Percentiles rank a stretch among this genome's conserved stretches.
phyloP scores from a whole-genome alignment of 176 grass and related monocot species.

The Aegilops tauschii region DNA sequence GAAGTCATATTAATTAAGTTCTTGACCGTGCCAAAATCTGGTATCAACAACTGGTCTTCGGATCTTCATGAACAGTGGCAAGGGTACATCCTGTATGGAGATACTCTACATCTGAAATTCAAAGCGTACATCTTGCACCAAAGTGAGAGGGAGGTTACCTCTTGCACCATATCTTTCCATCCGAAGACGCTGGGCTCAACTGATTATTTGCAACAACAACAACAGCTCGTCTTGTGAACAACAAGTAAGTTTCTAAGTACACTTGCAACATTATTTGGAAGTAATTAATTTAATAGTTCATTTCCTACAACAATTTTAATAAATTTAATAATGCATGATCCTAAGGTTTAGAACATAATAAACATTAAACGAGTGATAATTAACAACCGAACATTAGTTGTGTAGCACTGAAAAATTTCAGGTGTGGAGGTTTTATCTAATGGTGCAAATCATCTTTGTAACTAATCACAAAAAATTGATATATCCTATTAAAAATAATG shows the following conservation, averaged over 20 bases:
- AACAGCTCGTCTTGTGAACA: constrained; percentile 49
- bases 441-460: too few species aligned
- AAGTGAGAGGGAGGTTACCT: constrained; percentile 26
- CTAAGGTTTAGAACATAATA: neutral
- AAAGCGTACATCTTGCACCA: neutral
- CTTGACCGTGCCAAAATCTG: too few species aligned
- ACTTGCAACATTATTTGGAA: neutral
- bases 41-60: constrained; percentile 38
- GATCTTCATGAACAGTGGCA: constrained; percentile 71
- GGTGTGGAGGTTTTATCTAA: too few species aligned
- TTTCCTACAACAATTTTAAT: neutral
- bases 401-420: neutral
- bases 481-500: too few species aligned
- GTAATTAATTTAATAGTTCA: neutral
- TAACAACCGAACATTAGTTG: neutral
- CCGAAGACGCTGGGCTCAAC: constrained; percentile 71
- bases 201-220: constrained; percentile 47
- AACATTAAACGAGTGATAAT: neutral
- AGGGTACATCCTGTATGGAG: constrained; percentile 79
- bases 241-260: neutral
- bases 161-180: constrained; percentile 84
- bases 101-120: constrained; percentile 76
- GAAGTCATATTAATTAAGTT: too few species aligned
- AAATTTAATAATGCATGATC: neutral
- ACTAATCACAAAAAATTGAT: too few species aligned